phyloP scores from a whole-genome alignment of 768 basidiomycete species.

The Mycena pura region DNA sequence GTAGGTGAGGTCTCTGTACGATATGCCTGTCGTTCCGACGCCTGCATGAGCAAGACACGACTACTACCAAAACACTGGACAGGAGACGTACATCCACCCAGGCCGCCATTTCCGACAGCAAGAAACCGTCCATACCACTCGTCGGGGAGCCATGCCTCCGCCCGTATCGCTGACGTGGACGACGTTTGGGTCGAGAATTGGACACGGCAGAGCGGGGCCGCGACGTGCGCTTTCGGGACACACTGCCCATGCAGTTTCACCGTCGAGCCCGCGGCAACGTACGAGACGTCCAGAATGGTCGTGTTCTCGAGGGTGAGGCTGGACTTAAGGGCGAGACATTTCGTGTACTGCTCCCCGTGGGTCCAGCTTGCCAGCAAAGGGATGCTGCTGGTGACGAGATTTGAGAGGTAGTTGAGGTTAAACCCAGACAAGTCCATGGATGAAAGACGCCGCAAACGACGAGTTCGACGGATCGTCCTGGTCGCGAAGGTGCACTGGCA shows the following conservation, averaged over 20 bases:
- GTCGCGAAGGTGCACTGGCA: too few species aligned
- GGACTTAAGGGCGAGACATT: slow-evolving; percentile 17
- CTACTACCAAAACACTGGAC: background rate
- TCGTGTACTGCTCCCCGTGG: background rate
- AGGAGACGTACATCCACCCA: slow-evolving; percentile 23
- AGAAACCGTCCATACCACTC: slow-evolving; percentile 25
- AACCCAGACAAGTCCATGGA: slow-evolving; percentile 4
- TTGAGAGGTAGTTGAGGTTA: background rate
- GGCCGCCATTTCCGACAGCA: slow-evolving; percentile 24
- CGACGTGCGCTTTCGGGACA: background rate
- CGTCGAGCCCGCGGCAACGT: background rate
- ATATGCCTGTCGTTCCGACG: background rate
- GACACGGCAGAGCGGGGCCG: slow-evolving; percentile 11
- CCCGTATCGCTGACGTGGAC: slow-evolving; percentile 6
- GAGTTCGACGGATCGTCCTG: too few species aligned
- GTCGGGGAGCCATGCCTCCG: slow-evolving; percentile 25
- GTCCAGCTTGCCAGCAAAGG: background rate
- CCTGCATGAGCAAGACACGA: background rate
- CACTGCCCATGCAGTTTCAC: slow-evolving; percentile 2
- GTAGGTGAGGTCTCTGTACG: slow-evolving; percentile 18
- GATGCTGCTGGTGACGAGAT: background rate
- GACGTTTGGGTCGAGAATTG: slow-evolving; percentile 13
- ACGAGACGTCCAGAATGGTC: slow-evolving; percentile 9
- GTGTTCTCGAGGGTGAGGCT: slow-evolving; percentile 16
- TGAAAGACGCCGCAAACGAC: background rate